Percentiles rank a stretch among this genome's conserved stretches.
These are phyloP conservation scores for Boletus tomentosulus DNA, from an alignment of 768 basidiomycete genomes.

Conservation along the genomic window DNA sequence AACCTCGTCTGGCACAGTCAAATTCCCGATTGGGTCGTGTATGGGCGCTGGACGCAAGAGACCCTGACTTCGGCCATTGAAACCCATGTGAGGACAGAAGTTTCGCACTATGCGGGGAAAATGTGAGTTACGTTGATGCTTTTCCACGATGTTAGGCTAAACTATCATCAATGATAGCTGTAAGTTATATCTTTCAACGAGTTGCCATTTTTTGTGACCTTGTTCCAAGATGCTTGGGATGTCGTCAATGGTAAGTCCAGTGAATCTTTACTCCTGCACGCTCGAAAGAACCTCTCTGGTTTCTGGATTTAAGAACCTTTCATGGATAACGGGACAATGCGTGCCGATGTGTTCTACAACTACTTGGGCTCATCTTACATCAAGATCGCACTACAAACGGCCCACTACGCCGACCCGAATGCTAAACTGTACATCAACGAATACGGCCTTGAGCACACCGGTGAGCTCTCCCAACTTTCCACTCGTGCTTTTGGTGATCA, in stretches of 20 bases:
- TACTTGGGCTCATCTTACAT: constrained; percentile 49
- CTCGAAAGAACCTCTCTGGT: not conserved
- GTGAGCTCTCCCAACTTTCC: constrained; percentile 11
- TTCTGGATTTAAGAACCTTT: constrained; percentile 11
- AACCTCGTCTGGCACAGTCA: constrained; percentile 18
- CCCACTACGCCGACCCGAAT: constrained; percentile 27
- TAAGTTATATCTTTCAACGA: constrained; percentile 2
- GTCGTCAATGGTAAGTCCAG: constrained; percentile 15
- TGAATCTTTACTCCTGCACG: not conserved
- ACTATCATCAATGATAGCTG: not conserved
- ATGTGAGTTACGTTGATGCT: constrained; percentile 1
- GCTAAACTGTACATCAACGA: constrained; percentile 34
- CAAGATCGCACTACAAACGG: constrained; percentile 41
- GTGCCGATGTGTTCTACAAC: constrained; percentile 49
- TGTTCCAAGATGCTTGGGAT: constrained; percentile 17
- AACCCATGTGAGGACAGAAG: constrained; percentile 17
- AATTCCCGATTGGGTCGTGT: constrained; percentile 14
- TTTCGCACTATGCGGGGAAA: constrained; percentile 12
- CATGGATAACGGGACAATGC: constrained; percentile 58
- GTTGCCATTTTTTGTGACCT: not conserved
- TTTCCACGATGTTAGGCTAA: not conserved
- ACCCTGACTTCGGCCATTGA: constrained; percentile 13
- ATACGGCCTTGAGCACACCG: constrained; percentile 23
- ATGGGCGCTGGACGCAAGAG: constrained; percentile 11
- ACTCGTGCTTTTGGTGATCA: not conserved